These are phyloP conservation scores for Aspergillus mulundensis DNA, from an alignment of 495 filamentous ascomycete genomes.

Conservation along the genomic window DNA sequence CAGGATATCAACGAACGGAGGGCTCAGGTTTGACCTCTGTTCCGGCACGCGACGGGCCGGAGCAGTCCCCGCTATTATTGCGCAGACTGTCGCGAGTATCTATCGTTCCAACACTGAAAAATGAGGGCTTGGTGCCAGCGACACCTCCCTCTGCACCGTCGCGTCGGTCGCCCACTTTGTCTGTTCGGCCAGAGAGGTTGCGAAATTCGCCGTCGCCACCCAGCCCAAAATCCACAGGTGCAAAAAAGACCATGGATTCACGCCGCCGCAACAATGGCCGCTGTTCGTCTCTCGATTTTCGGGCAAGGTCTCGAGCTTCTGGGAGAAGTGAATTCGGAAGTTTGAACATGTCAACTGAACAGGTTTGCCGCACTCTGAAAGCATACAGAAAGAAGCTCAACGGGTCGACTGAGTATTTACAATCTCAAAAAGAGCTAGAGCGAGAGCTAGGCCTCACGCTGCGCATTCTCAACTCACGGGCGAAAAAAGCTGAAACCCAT, in stretches of 20 bases:
- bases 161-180: slow-evolving; percentile 32
- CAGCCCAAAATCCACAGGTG: slow-evolving; percentile 29
- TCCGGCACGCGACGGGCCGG: slow-evolving; percentile 37
- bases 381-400: slow-evolving; percentile 79
- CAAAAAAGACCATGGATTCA: slow-evolving; percentile 19
- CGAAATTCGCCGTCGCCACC: slow-evolving; percentile 46
- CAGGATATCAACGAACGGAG: slow-evolving; percentile 64
- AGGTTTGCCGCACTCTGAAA: slow-evolving; percentile 71
- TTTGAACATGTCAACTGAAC: slow-evolving; percentile 72
- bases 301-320: slow-evolving; percentile 51
- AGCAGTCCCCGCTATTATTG: slow-evolving; percentile 59
- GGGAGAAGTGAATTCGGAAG: slow-evolving; percentile 55
- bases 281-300: slow-evolving; percentile 58
- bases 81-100: slow-evolving; percentile 52
- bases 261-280: slow-evolving; percentile 22
- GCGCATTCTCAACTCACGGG: slow-evolving; percentile 58
- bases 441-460: slow-evolving; percentile 74
- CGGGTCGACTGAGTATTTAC: slow-evolving; percentile 57
- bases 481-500: slow-evolving; percentile 22
- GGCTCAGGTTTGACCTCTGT: slow-evolving; percentile 46
- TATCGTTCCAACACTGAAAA: slow-evolving; percentile 32
- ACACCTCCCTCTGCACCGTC: slow-evolving; percentile 35
- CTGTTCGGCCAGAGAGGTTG: slow-evolving; percentile 23
- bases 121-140: slow-evolving; percentile 19
- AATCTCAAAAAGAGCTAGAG: slow-evolving; percentile 69